Conservation (phyloP, 495 filamentous ascomycete species). For the Niebla homalea region DNA sequence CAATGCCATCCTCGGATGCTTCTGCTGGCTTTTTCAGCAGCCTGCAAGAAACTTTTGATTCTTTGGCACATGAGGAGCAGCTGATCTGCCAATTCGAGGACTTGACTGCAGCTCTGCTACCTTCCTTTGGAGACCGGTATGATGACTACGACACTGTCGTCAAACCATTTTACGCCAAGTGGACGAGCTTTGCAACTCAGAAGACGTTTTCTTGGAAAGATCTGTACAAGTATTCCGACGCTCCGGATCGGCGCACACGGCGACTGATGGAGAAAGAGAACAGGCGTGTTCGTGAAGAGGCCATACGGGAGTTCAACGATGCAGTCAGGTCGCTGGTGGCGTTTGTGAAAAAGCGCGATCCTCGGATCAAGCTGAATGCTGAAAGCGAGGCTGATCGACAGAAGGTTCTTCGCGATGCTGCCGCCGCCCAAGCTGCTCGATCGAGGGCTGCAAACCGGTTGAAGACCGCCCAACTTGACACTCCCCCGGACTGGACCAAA, state of each 20-base stretch:
- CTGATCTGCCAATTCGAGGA: constrained; percentile 57
- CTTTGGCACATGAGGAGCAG: constrained; percentile 69
- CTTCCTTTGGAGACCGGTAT: constrained; percentile 58
- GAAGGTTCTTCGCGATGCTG: constrained; percentile 61
- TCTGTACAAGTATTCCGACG: constrained; percentile 64
- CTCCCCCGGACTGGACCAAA: constrained; percentile 68
- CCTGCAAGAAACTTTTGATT: constrained; percentile 59
- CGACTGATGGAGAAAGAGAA: constrained; percentile 95
- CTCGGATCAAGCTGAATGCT: constrained; percentile 54
- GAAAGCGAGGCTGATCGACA: constrained; percentile 73
- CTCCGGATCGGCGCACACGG: constrained; percentile 71
- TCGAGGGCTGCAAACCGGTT: constrained; percentile 69
- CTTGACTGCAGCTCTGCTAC: constrained; percentile 47
- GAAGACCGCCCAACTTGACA: constrained; percentile 45
- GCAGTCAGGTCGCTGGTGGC: constrained; percentile 75
- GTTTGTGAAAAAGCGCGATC: constrained; percentile 89
- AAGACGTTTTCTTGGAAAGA: constrained; percentile 90
- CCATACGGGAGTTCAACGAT: constrained; percentile 80
- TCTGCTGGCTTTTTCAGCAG: constrained; percentile 71
- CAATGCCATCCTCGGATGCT: constrained; percentile 64
- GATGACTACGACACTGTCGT: constrained; percentile 60
- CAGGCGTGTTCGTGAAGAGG: constrained; percentile 67
- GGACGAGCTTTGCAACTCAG: constrained; percentile 68
- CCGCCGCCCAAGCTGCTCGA: constrained; percentile 71
- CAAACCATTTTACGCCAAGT: constrained; percentile 67